These are phyloP conservation scores for Albophoma yamanashiensis DNA, from an alignment of 2,329 filamentous ascomycete species.

Conservation along the genomic window DNA sequence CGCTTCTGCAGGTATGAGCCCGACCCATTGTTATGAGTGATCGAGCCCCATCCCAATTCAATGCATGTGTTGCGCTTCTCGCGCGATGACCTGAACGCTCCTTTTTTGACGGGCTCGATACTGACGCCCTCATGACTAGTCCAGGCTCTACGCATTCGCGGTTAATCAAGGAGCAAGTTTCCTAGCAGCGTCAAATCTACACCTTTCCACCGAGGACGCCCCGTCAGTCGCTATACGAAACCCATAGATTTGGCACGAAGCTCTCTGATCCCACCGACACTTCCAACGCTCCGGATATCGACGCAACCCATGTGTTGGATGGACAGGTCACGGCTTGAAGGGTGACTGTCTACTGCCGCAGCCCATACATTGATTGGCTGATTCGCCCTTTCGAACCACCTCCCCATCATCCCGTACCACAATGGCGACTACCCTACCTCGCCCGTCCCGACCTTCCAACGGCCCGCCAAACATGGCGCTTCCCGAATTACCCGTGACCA, in stretches of 20 bases:
- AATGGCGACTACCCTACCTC: constrained; percentile 48
- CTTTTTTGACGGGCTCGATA: background rate
- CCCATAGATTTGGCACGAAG: background rate
- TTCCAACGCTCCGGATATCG: too few species aligned
- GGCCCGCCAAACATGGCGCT: constrained; percentile 63
- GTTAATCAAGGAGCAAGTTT: background rate
- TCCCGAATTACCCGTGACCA: constrained; percentile 62
- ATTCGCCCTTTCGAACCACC: background rate
- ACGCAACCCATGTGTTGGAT: constrained; percentile 1
- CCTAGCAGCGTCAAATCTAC: background rate
- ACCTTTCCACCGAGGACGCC: background rate
- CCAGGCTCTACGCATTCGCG: background rate
- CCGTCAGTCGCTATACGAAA: background rate
- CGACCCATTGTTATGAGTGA: background rate
- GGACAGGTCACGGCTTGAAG: background rate
- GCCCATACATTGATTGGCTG: background rate
- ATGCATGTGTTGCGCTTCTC: background rate
- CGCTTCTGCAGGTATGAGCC: background rate
- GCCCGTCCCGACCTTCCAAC: constrained; percentile 54
- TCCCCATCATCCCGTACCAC: background rate
- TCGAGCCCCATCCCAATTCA: background rate
- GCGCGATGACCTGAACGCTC: background rate
- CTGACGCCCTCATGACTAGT: background rate
- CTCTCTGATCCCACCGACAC: background rate
- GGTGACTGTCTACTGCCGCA: background rate